These are phyloP conservation scores for Salix caprea DNA, from an alignment of 345 rosid genomes.

Conservation along the genomic window DNA sequence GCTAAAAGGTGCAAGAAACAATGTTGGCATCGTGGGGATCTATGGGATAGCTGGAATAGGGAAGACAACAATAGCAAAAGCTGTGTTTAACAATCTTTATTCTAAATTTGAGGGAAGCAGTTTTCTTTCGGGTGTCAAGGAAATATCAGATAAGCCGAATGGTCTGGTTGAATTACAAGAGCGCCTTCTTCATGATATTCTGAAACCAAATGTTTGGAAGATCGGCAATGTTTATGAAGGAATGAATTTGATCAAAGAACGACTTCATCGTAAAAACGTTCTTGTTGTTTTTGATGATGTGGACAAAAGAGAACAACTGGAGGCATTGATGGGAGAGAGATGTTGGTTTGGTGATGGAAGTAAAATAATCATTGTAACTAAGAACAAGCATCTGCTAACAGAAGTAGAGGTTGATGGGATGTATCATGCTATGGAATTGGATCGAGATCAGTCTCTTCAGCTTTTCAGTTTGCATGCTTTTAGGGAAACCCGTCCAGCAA, in stretches of 20 bases:
- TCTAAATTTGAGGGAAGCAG: not conserved
- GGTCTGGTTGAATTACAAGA: not conserved
- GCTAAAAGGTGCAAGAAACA: too few species aligned
- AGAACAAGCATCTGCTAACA: not conserved
- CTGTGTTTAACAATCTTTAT: not conserved
- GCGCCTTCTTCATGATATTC: not conserved
- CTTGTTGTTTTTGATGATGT: constrained; percentile 7
- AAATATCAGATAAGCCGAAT: not conserved
- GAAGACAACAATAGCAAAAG: constrained; percentile 8
- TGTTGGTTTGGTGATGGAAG: not conserved
- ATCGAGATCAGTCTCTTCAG: not conserved
- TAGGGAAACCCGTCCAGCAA: not conserved
- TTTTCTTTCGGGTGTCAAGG: not conserved
- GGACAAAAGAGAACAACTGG: not conserved
- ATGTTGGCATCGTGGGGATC: not conserved
- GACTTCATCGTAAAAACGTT: not conserved
- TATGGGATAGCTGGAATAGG: constrained; percentile 6
- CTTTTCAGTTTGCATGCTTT: not conserved
- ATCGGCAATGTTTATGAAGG: not conserved
- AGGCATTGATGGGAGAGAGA: not conserved
- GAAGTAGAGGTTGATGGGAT: not conserved
- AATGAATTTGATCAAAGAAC: constrained; percentile 1
- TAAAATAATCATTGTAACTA: not conserved
- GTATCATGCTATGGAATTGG: not conserved
- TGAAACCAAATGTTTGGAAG: not conserved